Evolutionary conservation across 768 basidiomycete species (phyloP), one percentile per base, ranked within the genome.

Genomic region (Pholiota conissans): DNA sequence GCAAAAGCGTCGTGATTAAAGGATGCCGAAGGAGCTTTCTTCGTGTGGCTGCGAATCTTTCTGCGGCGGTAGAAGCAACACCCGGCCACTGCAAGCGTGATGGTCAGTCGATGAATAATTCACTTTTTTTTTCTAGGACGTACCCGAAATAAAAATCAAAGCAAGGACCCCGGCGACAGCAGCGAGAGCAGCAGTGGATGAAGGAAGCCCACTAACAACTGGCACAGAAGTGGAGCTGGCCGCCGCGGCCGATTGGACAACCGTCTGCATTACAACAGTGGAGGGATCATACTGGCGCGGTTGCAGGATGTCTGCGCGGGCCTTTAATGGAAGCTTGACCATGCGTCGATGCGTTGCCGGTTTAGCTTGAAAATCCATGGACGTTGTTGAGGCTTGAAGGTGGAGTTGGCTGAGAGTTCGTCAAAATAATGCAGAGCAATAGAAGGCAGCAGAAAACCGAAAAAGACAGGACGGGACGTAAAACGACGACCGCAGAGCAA

Each of bases 111-210:
- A 24, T 26, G 9, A 30, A 9, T 24, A 8, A 39, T 42, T 14
- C 10, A 3, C 13, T 18, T 5, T 16, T 1, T n/a, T 9, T 53
- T 20, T 18, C 46, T 62, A 34, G 18, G 20, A 71, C 75, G 64
- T 45, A 78, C 76, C 64, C 42, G 67, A 48, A 29, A 74, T 58
- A 16, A 76, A 40, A 20, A 66, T 52, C 18, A 69, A 55, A 42
- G 55, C 67, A 14, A 76, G 52, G 37, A 73, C 62, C 24, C 63
- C 62, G 29, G 69, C 58, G 7, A 75, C 67, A 55, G 67, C 67
- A 40, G 69, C 72, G 8, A 75, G 57, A 22, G 68, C 70, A 28
- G 67, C 62, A n/a, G 68, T 73, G 45, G 72, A 67, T 27, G 64
- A 67, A 1, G 75, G 69, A n/a, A 73, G 57, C 16, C 51, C 40